Base-by-base conservation (phyloP, 1,139 yeast species). In the Geotrichum candidum region DNA sequence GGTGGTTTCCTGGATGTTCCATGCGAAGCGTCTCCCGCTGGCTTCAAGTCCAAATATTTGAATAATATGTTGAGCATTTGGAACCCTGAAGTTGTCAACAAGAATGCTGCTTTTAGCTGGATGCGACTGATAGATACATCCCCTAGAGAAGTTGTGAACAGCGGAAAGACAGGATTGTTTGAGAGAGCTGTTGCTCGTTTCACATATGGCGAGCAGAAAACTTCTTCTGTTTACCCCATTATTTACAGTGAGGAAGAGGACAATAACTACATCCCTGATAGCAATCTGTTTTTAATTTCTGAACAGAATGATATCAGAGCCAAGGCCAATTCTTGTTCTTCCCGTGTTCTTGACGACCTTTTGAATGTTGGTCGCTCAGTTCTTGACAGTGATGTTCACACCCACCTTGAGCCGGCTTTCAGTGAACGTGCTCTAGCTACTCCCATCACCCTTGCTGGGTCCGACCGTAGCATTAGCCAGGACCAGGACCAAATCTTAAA, bases 381-480 rank as follows among this genome's bases (percentile, higher is more conserved):
- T 1, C 84, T 81, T 68, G 78, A 82, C 59, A 84, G 84, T 51
- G 80, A 85, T 80, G 85, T 85, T 67, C 73, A 88, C 64, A 87
- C 87, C 67, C 80, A 79, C 3, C 75, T 84, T 45, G 73, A 70
- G 54, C 68, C 71, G 38, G 74, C 71, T 1, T 70, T 61, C 57
- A 69, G 66, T 33, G 67, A 67, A n/a, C 59, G 66, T 7, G 73
- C 66, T 3, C 62, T 65, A 38, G 72, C 69, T 1, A 94, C 97
- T n/a, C 96, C 97, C 2, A 78, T 90, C 45, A 80, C 82, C 22
- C 72, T 87, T 1, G 70, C 70, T 10, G 87, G 95, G 67, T 76
- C 84, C 35, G 84, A 82, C 56, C 75, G 81, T 53, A 77, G 85
- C 52, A 82, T 86, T 69, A 75, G 77, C 11, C 74, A 74, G 60